Percentiles rank a stretch among this genome's conserved stretches.
These are phyloP conservation scores for Coniochaeta hoffmannii DNA, from an alignment of 2,329 filamentous ascomycete species.

Conservation along the genomic window DNA sequence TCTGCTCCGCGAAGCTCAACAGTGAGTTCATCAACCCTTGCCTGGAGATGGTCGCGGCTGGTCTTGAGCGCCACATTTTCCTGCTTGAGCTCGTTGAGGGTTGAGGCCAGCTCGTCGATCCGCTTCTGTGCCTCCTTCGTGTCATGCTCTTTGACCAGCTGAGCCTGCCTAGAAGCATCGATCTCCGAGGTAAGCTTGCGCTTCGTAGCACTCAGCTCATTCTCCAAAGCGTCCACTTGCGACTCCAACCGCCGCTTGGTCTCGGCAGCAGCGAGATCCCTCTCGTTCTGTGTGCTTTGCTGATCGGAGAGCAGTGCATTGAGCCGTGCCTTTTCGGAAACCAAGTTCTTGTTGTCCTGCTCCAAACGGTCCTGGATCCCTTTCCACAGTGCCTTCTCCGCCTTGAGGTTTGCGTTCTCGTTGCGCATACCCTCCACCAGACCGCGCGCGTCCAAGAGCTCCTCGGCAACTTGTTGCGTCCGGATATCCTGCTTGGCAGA, in stretches of 20 bases:
- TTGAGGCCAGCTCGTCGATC: constrained; percentile 83
- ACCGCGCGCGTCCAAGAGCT: constrained; percentile 78
- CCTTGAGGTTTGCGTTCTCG: constrained; percentile 87
- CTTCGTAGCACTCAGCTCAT: constrained; percentile 70
- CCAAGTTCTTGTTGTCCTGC: constrained; percentile 78
- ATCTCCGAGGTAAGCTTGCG: constrained; percentile 75
- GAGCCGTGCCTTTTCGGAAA: constrained; percentile 77
- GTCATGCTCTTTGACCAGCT: constrained; percentile 84
- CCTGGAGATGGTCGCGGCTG: constrained; percentile 79
- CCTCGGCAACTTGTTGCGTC: constrained; percentile 87
- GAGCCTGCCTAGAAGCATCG: constrained; percentile 76
- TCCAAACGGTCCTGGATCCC: constrained; percentile 82
- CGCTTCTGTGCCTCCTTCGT: constrained; percentile 80
- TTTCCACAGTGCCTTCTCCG: constrained; percentile 91
- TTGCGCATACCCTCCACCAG: constrained; percentile 80
- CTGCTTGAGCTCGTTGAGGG: constrained; percentile 72
- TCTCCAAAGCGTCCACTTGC: constrained; percentile 71
- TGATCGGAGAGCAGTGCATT: constrained; percentile 77
- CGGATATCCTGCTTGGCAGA: constrained; percentile 84
- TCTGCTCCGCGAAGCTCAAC: constrained; percentile 85
- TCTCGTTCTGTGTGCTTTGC: constrained; percentile 86
- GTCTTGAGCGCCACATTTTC: constrained; percentile 83
- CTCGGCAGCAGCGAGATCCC: constrained; percentile 77
- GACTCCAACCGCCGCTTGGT: constrained; percentile 70
- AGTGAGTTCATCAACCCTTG: constrained; percentile 78